Base-by-base conservation (phyloP, 257 asterid species). In the Solanum microdontum region DNA sequence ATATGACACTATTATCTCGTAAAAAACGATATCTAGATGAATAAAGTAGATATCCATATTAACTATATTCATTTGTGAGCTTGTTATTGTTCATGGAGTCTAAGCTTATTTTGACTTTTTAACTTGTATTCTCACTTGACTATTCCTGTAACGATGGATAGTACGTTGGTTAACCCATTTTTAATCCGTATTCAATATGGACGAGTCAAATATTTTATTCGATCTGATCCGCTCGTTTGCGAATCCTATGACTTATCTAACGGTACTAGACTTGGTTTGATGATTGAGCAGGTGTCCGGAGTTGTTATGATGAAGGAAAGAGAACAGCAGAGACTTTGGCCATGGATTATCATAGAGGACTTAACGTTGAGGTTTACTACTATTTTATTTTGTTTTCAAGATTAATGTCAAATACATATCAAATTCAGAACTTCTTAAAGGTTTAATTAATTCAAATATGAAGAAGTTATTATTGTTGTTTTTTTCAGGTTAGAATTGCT, bases 271-370 rank as follows among this genome's bases (percentile, higher is more conserved):
- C 30, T 48, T 85, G n/a, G 14, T 87, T 88, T 39, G 77, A 45
- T 36, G 58, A 28, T 7, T 86, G 87, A 39, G n/a, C 88, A 96
- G 98, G 99, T 82, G 99, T 95, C 80, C 89, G 98, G 80, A 95
- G 99, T 90, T 95, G 98, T 89, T 96, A 96, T 26, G 99, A 96
- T 60, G 99, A 96, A 91, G 98, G 96, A 76, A 96, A 96, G 62
- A 93, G 99, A 24, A 93, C 96, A 8, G 99, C 98, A 11, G 99
- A 96, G 91, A 96, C 98, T 13, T 89, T 96, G 83, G 92, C 98
- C 6, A 96, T 95, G 99, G 99, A 95, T 89, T 96, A 96, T 87
- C 98, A 95, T 84, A 90, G 98, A 86, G 98, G 98, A 88, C 93
- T 94, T 24, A 94, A 96, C 33, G 88, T 95, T 21, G 99, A 95